Conservation (phyloP, 140 eudicot species). For the Erigeron philadelphicus region DNA sequence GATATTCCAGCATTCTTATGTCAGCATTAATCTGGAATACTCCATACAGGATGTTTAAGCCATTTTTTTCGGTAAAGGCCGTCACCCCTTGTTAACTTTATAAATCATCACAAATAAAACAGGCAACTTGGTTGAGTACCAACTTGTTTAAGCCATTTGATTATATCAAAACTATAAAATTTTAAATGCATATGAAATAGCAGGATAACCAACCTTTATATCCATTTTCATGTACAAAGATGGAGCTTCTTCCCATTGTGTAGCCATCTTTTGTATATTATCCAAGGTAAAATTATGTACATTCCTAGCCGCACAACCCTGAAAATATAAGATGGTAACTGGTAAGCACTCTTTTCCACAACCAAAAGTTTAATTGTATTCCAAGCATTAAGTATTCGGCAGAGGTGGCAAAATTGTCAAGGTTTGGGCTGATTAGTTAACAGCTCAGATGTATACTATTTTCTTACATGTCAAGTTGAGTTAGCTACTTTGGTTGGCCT, state of each 20-base stretch:
- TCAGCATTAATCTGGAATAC: slow-evolving; percentile 6
- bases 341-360: slow-evolving; percentile 10
- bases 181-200: not conserved
- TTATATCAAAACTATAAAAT: not conserved
- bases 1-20: slow-evolving; percentile 8
- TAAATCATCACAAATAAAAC: too few relatives aligned
- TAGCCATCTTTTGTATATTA: slow-evolving; percentile 78
- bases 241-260: slow-evolving; percentile 92
- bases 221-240: slow-evolving; percentile 75
- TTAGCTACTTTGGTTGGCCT: not conserved
- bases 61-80: too few relatives aligned
- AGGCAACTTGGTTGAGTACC: too few relatives aligned
- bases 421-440: not conserved
- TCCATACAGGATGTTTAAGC: not conserved
- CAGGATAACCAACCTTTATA: slow-evolving; percentile 49
- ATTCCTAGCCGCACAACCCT: slow-evolving; percentile 99
- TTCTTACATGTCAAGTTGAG: not conserved
- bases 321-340: slow-evolving; percentile 12
- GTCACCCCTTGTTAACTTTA: too few relatives aligned
- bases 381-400: not conserved
- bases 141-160: not conserved
- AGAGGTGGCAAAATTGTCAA: not conserved
- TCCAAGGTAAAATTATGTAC: slow-evolving; percentile 70
- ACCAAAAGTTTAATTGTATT: slow-evolving; percentile 2
- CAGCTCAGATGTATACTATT: not conserved